These are phyloP conservation scores for Penicillium crustosum DNA, from an alignment of 2,329 filamentous ascomycete species.

Conservation along the genomic window DNA sequence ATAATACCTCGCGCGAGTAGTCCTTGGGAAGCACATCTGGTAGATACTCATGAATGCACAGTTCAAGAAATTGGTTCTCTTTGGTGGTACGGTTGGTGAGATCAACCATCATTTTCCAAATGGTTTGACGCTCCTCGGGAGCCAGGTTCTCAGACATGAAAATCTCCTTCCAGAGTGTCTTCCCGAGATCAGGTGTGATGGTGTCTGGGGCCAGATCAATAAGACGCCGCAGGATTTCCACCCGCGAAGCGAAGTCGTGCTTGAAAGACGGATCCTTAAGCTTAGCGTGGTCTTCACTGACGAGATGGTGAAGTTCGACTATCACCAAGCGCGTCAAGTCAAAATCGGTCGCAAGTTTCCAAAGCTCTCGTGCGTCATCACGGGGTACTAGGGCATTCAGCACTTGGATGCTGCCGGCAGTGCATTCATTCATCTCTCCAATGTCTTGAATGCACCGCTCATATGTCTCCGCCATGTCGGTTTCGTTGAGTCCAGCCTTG, in stretches of 20 bases:
- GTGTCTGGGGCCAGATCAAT: slow-evolving; percentile 62
- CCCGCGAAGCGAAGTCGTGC: slow-evolving; percentile 52
- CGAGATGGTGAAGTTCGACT: slow-evolving; percentile 62
- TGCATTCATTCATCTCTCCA: slow-evolving; percentile 59
- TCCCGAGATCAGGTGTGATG: slow-evolving; percentile 62
- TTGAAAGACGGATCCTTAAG: slow-evolving; percentile 42
- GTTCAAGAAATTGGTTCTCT: slow-evolving; percentile 44
- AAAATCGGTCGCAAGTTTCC: slow-evolving; percentile 59
- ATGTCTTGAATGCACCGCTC: slow-evolving; percentile 68
- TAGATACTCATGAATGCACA: slow-evolving; percentile 46
- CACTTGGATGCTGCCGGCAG: slow-evolving; percentile 71
- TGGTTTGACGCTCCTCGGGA: slow-evolving; percentile 61
- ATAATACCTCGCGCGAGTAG: slow-evolving; percentile 42
- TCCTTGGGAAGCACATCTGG: slow-evolving; percentile 39
- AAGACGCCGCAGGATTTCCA: slow-evolving; percentile 59
- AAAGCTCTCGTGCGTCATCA: slow-evolving; percentile 54
- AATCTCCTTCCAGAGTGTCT: slow-evolving; percentile 69
- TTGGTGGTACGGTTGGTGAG: slow-evolving; percentile 31
- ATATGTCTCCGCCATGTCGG: slow-evolving; percentile 64
- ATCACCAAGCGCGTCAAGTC: slow-evolving; percentile 62
- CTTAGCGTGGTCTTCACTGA: slow-evolving; percentile 45
- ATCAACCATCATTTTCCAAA: slow-evolving; percentile 66
- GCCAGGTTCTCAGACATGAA: slow-evolving; percentile 64
- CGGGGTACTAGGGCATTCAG: slow-evolving; percentile 49
- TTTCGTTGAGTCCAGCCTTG: slow-evolving; percentile 52